Base-by-base conservation (phyloP, 371 early-diverging fungal species). In the Batkoa obscura region DNA sequence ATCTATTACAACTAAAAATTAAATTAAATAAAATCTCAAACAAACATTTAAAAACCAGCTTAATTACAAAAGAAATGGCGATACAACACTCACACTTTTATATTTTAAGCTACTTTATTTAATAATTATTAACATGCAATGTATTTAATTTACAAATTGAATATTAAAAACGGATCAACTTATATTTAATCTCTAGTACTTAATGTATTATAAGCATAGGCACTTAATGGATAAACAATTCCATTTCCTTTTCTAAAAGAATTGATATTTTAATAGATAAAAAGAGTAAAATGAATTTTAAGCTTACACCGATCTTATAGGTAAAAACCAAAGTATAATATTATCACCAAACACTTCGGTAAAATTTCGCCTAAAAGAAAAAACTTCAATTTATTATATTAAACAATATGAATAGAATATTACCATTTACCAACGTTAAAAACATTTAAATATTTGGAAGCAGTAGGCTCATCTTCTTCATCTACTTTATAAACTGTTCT, bases 341-440 rank as follows among this genome's bases (percentile, higher is more conserved):
- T 66, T 66, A 31, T 47, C 36, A 6, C 81, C 83, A 54, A 83
- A 61, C 13, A 83, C 78, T 58, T 77, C 72, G 8, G 63, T 60
- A 38, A 74, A 65, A 58, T 83, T 83, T 50, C 67, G 59, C 43
- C 65, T 61, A 38, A 41, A 35, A 41, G 37, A 41, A 2, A 36
- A 50, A 8, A 31, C 5, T 1, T 43, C 3, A 45, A 43, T 23
- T n/a, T n/a, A n/a, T n/a, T n/a, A n/a, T n/a, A n/a, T n/a, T 31
- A 9, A 13, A 37, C 17, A n/a, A n/a, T n/a, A n/a, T 23, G 48
- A 43, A 35, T 53, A 8, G 42, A 43, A 34, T 51, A 55, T 60
- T 62, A 65, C 70, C 46, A 59, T 23, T 59, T 60, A 2, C 80
- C 80, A 38, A 80, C 36, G 61, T 80, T 74, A 69, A 74, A 83